phyloP scores from a whole-genome alignment of 495 filamentous ascomycete genomes.

The Xylona heveae region DNA sequence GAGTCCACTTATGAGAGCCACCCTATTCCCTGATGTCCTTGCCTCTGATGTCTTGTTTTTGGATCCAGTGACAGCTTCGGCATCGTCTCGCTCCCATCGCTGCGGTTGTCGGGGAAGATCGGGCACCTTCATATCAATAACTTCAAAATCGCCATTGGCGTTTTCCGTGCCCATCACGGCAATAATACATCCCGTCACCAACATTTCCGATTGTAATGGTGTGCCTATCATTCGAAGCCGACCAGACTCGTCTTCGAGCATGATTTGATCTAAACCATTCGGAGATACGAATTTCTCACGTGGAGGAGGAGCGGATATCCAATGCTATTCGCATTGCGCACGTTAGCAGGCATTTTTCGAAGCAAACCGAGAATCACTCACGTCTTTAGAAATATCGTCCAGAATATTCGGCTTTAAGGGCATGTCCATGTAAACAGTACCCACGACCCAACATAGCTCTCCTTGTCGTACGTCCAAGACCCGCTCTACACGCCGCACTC shows the following conservation, averaged over 20 bases:
- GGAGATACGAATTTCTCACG: conserved; percentile 47
- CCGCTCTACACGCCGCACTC: conserved; percentile 50
- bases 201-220: conserved; percentile 34
- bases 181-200: conserved; percentile 82
- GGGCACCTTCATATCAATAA: conserved; percentile 71
- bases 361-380: too few species aligned
- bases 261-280: conserved; percentile 42
- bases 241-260: conserved; percentile 92
- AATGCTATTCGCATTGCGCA: conserved; percentile 31
- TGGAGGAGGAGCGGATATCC: conserved; percentile 65
- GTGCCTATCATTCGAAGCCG: conserved; percentile 63
- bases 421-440: conserved; percentile 96
- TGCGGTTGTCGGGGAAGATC: conserved; percentile 63
- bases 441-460: conserved; percentile 83
- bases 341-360: too few species aligned
- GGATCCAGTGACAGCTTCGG: conserved; percentile 3
- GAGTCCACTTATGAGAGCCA: conserved; percentile 79
- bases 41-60: conserved; percentile 19
- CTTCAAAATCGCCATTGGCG: conserved; percentile 74
- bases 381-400: conserved; percentile 84
- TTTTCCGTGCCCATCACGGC: conserved; percentile 89
- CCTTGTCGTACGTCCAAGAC: conserved; percentile 93
- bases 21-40: conserved; percentile 30
- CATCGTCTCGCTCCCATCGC: conserved; percentile 43
- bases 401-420: conserved; percentile 90